Evolutionary conservation across 352 stramenopile species (phyloP), one percentile per base, ranked within the genome.

Genomic region (Phytopythium sindhum): DNA sequence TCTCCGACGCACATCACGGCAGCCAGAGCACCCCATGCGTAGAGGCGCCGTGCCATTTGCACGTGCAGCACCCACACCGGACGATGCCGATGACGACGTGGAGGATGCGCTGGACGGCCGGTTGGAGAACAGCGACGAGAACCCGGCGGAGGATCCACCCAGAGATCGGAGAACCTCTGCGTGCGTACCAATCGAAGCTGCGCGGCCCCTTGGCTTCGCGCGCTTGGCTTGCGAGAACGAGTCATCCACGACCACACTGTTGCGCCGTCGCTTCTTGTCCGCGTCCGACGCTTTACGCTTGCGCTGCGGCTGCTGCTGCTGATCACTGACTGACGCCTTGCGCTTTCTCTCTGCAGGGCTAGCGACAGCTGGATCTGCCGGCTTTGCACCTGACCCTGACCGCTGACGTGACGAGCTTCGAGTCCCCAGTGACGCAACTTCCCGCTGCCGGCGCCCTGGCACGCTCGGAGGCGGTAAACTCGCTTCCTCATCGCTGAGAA

Each of bases 21-120:
- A 93, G 0, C 80, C 80, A 24, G 77, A 80, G 33, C 84, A 93
- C 4, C 78, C 78, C 70, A 87, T 86, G 10, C 80, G 79, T 35
- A 89, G 56, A 41, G 84, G 76, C 15, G 74, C 72, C 15, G 62
- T 54, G 17, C 48, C 65, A 24, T 60, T 66, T 1, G 47, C 58
- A 23, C 56, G 56, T 11, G 19, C 52, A 42, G 19, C 29, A 45
- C 19, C 11, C 31, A 26, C 31, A 44, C 29, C 31, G 21, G 28
- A 28, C 33, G 54, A 33, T 37, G 23, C 12, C 9, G 56, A 53
- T 6, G 60, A 59, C 47, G 50, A 53, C 10, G 47, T 21, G 10
- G 48, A 54, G 17, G 48, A 57, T 4, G 35, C 48, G 12, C 47
- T 56, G 15, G 59, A 39, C 31, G 37, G 56, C 5, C 56, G 39